Evolutionary conservation across 345 rosid genomes (phyloP), one percentile per base, ranked within the genome.

Genomic region (Rhizophora apiculata): DNA sequence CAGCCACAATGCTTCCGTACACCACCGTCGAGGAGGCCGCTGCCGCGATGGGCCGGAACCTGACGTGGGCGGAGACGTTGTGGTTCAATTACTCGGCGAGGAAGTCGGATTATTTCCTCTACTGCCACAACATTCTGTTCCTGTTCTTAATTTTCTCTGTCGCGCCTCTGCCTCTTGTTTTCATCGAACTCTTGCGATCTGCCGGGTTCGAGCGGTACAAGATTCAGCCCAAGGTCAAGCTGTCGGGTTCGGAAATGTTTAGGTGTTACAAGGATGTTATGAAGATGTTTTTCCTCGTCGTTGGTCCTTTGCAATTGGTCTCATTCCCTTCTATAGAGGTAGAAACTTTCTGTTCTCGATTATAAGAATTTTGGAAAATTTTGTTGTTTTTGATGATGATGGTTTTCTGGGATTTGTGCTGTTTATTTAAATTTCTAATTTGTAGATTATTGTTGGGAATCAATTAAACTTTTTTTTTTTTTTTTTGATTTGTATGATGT

Each of bases 261-360:
- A 60, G 36, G n/a, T 94, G 98, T 63, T 94, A 91, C 72, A 87
- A 67, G 84, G 91, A 88, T 75, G 98, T 91, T 37, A 82, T 89
- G 86, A 65, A 75, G 51, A 83, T 87, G 89, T 91, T 91, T 72
- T 71, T 89, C 49, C 55, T 86, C 63, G 85, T 93, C 46, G 94
- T 93, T 56, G 97, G 98, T 31, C 97, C 98, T 18, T 76, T 93
- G 76, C 98, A 93, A 66, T 84, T 93, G 77, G 78, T 85, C 22
- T 88, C 96, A 19, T 93, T 84, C 64, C 97, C 98, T 76, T 85
- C 98, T 6, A 55, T 91, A 52, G 68, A 91, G 98, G 98, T 93
- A 56, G 36, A 49, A 60, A 16, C 56, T 55, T 15, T 21, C 10
- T 18, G 15, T 54, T 5, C 18, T 22, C 22, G 6, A 0, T 15